These are phyloP conservation scores for Rhodotorula sp. DNA, from an alignment of 1,284 basidiomycete species.

Conservation along the genomic window DNA sequence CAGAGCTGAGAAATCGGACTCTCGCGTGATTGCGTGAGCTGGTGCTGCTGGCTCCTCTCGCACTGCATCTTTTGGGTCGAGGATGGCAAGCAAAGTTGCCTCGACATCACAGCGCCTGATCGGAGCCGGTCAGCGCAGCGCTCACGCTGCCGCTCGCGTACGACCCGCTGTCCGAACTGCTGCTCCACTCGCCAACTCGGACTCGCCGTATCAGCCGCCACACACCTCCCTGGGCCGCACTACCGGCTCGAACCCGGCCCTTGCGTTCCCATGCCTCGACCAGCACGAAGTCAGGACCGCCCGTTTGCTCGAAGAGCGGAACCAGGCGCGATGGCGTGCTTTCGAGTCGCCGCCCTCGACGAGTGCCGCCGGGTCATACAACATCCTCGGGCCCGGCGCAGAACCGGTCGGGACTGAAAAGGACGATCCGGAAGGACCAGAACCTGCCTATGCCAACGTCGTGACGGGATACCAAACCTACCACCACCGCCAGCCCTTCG, in stretches of 20 bases:
- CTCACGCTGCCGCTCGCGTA: neutral
- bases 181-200: neutral
- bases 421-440: constrained; percentile 47
- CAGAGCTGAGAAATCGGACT: neutral
- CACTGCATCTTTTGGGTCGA: neutral
- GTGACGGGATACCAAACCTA: constrained; percentile 50
- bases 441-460: constrained; percentile 52
- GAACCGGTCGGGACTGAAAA: constrained; percentile 7
- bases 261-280: constrained; percentile 46
- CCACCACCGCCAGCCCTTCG: constrained; percentile 57
- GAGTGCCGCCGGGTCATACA: constrained; percentile 16
- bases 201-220: neutral
- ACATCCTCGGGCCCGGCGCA: constrained; percentile 17
- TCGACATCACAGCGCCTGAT: neutral
- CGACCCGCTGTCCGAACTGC: constrained; percentile 1
- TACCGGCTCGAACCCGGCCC: constrained; percentile 42
- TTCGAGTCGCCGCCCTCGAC: constrained; percentile 6
- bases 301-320: constrained; percentile 34
- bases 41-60: neutral
- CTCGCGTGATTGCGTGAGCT: neutral
- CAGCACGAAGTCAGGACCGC: constrained; percentile 42
- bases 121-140: neutral
- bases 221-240: neutral
- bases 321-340: constrained; percentile 7
- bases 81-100: neutral